Conservation (phyloP, 177 flowering plant species). For the Tripterygium wilfordii region DNA sequence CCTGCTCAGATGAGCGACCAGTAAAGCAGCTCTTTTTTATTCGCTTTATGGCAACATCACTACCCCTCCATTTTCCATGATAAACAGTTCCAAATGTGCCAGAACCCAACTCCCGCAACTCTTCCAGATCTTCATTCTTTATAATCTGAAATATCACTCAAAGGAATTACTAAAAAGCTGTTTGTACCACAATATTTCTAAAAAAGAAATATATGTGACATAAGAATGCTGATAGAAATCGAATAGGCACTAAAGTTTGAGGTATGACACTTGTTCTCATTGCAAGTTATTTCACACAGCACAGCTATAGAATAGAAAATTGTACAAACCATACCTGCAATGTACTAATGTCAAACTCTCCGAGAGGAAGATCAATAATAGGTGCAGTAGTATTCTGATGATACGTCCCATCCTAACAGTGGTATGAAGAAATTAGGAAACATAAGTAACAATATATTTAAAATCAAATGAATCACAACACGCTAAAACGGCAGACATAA, state of each 20-base stretch:
- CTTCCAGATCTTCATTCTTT: constrained; percentile 53
- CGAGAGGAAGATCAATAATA: neutral
- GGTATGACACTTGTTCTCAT: too few relatives aligned
- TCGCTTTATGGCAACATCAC: constrained; percentile 66
- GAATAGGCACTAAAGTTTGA: too few relatives aligned
- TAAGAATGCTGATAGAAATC: too few relatives aligned
- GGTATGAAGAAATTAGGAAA: neutral
- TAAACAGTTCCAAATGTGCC: constrained; percentile 65
- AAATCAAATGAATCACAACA: neutral
- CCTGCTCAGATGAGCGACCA: constrained; percentile 51
- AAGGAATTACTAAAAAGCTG: too few relatives aligned
- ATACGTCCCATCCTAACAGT: constrained; percentile 8
- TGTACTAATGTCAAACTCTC: neutral
- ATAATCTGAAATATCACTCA: constrained; percentile 36
- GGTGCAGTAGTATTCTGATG: neutral
- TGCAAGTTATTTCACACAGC: too few relatives aligned
- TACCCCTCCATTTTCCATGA: constrained; percentile 66
- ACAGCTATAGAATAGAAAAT: constrained; percentile 2
- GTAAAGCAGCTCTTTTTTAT: constrained; percentile 54
- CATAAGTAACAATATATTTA: neutral
- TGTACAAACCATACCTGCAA: constrained; percentile 6
- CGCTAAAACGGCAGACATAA: neutral
- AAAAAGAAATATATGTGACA: too few relatives aligned
- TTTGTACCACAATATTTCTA: too few relatives aligned
- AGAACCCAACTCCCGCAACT: constrained; percentile 47